These are phyloP conservation scores for Debaryomyces prosopidis DNA, from an alignment of 805 yeast genomes.

Conservation along the genomic window DNA sequence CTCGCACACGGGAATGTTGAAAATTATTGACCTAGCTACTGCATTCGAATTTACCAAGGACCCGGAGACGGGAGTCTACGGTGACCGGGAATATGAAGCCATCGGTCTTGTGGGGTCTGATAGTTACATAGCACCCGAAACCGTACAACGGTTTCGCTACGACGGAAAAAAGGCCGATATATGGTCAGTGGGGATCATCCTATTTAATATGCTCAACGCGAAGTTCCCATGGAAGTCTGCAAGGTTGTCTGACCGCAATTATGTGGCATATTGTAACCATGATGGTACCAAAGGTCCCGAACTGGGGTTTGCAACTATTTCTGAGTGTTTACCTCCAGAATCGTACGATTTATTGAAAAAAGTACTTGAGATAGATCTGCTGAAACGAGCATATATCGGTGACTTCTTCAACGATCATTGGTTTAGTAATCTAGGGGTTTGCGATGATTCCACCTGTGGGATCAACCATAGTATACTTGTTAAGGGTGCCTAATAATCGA, in stretches of 20 bases:
- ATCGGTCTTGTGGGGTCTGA: slow-evolving; percentile 52
- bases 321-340: slow-evolving; percentile 7
- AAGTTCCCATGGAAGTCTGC: slow-evolving; percentile 54
- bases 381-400: slow-evolving; percentile 4
- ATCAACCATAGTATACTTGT: slow-evolving; percentile 4
- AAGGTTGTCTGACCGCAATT: slow-evolving; percentile 26
- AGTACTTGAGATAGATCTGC: slow-evolving; percentile 9
- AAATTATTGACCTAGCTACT: slow-evolving; percentile 47
- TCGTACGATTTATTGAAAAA: slow-evolving; percentile 8
- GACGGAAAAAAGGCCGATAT: slow-evolving; percentile 44
- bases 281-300: background rate
- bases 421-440: slow-evolving; percentile 8
- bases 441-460: slow-evolving; percentile 9
- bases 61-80: background rate
- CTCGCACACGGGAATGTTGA: slow-evolving; percentile 24
- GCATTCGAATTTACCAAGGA: slow-evolving; percentile 15
- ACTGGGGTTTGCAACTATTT: slow-evolving; percentile 6
- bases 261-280: slow-evolving; percentile 5
- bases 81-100: slow-evolving; percentile 12
- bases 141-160: slow-evolving; percentile 33
- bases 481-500: background rate
- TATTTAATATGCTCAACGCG: slow-evolving; percentile 28
- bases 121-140: slow-evolving; percentile 50
- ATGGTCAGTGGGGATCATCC: slow-evolving; percentile 52
- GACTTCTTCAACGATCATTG: slow-evolving; percentile 9